Percentiles rank a stretch among this genome's conserved stretches.
These are phyloP conservation scores for Globisporangium cylindrosporum DNA, from an alignment of 352 stramenopile species.

Conservation along the genomic window DNA sequence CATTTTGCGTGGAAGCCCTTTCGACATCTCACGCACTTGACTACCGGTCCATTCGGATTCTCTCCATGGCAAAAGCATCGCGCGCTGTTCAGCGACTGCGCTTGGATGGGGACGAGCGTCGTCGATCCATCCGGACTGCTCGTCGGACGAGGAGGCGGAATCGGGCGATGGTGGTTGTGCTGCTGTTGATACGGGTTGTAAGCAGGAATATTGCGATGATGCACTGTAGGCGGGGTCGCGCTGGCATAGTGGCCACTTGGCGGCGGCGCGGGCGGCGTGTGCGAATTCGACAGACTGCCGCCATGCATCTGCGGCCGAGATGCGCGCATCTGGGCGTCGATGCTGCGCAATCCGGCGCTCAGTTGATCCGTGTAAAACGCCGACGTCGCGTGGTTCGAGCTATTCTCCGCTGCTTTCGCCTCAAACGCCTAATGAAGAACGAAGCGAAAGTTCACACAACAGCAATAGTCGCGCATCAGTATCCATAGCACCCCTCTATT, in stretches of 20 bases:
- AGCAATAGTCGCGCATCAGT: neutral
- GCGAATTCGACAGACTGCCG: neutral
- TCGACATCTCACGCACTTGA: constrained; percentile 50
- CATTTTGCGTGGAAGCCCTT: constrained; percentile 77
- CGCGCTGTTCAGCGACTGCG: constrained; percentile 36
- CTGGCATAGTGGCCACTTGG: neutral
- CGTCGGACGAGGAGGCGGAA: neutral
- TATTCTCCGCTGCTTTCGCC: constrained; percentile 41
- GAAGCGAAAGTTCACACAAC: neutral
- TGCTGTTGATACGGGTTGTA: constrained; percentile 13
- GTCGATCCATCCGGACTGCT: constrained; percentile 12
- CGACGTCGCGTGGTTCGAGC: constrained; percentile 40
- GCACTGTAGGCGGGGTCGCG: neutral
- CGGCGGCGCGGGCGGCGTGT: neutral
- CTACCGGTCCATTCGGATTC: constrained; percentile 28
- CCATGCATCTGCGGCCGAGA: constrained; percentile 19
- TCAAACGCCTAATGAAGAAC: constrained; percentile 34
- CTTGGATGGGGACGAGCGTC: constrained; percentile 22
- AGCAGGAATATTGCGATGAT: constrained; percentile 17
- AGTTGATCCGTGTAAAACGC: constrained; percentile 63
- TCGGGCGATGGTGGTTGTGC: constrained; percentile 9
- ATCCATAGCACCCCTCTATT: neutral
- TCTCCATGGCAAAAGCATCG: constrained; percentile 57
- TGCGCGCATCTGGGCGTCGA: constrained; percentile 44
- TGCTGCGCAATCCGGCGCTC: constrained; percentile 33